phyloP scores from a whole-genome alignment of 371 early-diverging fungal genomes.

The Circinella minor region DNA sequence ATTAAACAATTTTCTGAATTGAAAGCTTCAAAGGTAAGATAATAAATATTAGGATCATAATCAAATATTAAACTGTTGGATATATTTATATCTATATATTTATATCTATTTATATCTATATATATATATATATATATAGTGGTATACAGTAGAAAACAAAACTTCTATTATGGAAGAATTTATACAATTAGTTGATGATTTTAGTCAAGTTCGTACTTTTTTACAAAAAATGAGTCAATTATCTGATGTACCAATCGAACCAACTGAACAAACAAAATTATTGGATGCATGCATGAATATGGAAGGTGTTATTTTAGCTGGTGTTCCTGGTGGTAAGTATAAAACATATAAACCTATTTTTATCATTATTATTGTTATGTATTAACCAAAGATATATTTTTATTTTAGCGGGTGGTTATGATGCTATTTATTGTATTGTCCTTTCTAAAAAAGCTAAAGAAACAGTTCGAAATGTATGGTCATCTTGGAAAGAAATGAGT shows the following conservation, averaged over 20 bases:
- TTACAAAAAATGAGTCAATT: conserved; percentile 76
- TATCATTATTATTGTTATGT: not conserved
- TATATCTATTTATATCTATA: too few relatives aligned
- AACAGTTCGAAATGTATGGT: conserved; percentile 68
- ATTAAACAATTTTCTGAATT: conserved; percentile 39
- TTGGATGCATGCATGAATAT: conserved; percentile 77
- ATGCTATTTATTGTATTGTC: conserved; percentile 92
- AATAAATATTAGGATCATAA: too few relatives aligned
- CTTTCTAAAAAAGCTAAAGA: conserved; percentile 53
- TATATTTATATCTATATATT: too few relatives aligned
- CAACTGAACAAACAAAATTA: conserved; percentile 81
- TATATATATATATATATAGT: conserved; percentile 15
- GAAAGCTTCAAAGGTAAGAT: conserved; percentile 28
- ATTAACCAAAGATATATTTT: not conserved
- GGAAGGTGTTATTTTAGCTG: conserved; percentile 87
- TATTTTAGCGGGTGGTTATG: conserved; percentile 91
- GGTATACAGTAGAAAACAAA: conserved; percentile 6
- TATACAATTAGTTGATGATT: conserved; percentile 32
- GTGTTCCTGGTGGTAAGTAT: conserved; percentile 89
- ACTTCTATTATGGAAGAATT: conserved; percentile 17
- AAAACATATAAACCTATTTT: not conserved
- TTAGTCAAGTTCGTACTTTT: conserved; percentile 50
- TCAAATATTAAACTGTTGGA: too few relatives aligned
- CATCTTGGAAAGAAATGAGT: conserved; percentile 70
- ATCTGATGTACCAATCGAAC: conserved; percentile 90